These are phyloP conservation scores for Lachnellula arida DNA, from an alignment of 2,329 filamentous ascomycete species.

Conservation along the genomic window DNA sequence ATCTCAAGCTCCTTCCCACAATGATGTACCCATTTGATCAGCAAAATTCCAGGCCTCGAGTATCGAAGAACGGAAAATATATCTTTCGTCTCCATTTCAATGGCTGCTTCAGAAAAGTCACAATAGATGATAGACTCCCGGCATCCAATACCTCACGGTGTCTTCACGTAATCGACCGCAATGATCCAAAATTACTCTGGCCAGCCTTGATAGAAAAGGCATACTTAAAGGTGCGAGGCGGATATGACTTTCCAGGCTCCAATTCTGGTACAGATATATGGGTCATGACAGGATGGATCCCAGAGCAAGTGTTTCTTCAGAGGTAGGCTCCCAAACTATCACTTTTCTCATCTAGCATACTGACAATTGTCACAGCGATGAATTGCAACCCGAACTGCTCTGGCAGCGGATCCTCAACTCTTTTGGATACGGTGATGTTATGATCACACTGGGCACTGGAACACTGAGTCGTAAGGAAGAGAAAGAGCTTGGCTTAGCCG, in stretches of 20 bases:
- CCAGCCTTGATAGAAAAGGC: slow-evolving; percentile 93
- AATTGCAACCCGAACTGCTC: slow-evolving; percentile 67
- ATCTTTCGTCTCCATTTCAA: slow-evolving; percentile 94
- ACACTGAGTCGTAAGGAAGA: slow-evolving; percentile 74
- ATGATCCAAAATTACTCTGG: slow-evolving; percentile 79
- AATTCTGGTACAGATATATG: slow-evolving; percentile 95
- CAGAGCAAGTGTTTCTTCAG: slow-evolving; percentile 89
- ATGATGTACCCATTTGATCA: slow-evolving; percentile 73
- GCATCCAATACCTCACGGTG: slow-evolving; percentile 68
- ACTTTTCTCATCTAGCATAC: not conserved
- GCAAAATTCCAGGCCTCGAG: slow-evolving; percentile 48
- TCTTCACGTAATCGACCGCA: slow-evolving; percentile 82
- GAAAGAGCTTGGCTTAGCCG: slow-evolving; percentile 72
- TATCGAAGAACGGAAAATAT: slow-evolving; percentile 83
- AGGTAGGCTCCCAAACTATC: slow-evolving; percentile 39
- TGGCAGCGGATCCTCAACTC: slow-evolving; percentile 75
- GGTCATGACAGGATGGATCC: slow-evolving; percentile 93
- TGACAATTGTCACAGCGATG: slow-evolving; percentile 50
- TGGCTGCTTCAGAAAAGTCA: slow-evolving; percentile 80
- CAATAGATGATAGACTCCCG: slow-evolving; percentile 85
- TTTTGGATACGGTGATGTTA: slow-evolving; percentile 73
- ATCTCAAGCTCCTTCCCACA: slow-evolving; percentile 58
- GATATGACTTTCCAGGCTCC: slow-evolving; percentile 96
- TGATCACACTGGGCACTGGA: slow-evolving; percentile 88
- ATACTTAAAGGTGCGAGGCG: slow-evolving; percentile 89